Conservation (phyloP, 2,329 filamentous ascomycete species). For the Fusarium denticulatum region DNA sequence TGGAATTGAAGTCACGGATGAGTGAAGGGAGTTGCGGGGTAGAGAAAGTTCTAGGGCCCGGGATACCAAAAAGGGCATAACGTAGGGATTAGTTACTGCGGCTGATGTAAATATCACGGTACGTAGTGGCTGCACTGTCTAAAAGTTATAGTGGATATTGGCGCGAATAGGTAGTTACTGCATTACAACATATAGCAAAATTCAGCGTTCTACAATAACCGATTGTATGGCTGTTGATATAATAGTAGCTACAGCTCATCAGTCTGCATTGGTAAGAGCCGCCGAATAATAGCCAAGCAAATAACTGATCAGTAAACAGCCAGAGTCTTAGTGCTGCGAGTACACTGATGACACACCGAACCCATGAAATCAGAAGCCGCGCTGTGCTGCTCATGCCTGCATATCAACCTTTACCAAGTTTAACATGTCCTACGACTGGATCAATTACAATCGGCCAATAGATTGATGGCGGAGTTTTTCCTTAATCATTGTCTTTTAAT, state of each 20-base stretch:
- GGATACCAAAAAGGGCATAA: not conserved
- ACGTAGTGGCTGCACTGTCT: not conserved
- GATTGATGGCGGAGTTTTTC: too few species aligned
- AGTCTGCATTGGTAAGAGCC: not conserved
- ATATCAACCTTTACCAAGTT: not conserved
- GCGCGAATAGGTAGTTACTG: not conserved
- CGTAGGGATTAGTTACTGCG: not conserved
- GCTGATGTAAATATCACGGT: too few species aligned
- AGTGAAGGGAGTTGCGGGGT: not conserved
- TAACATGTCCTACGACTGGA: rapidly evolving
- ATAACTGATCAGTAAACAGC: not conserved
- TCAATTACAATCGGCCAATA: not conserved
- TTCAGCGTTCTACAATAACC: not conserved
- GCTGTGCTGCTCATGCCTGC: not conserved
- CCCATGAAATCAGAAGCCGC: not conserved
- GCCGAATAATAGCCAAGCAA: rapidly evolving
- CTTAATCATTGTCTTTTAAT: too few species aligned
- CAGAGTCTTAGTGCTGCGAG: not conserved
- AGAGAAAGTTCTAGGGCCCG: not conserved
- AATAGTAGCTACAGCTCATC: not conserved
- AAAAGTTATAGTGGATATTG: not conserved
- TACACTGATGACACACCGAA: not conserved
- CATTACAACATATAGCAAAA: not conserved
- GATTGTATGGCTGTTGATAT: not conserved
- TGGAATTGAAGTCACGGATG: not conserved